phyloP scores from a whole-genome alignment of 306 rosid species.

The Ceratonia siliqua region DNA sequence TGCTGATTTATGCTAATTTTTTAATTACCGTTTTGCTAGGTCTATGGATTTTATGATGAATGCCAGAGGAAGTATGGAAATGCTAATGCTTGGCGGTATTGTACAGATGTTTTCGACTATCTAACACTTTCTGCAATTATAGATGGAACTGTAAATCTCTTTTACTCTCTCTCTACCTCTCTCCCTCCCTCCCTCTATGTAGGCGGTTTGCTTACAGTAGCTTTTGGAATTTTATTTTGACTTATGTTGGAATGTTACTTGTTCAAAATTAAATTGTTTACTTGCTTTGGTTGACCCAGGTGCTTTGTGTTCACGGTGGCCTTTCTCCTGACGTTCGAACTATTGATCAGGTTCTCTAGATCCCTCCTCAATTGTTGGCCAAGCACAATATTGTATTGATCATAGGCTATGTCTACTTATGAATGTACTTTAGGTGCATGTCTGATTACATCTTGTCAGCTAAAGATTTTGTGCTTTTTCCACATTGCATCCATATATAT shows the following conservation, averaged over 20 bases:
- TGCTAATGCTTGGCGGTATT: slow-evolving; percentile 98
- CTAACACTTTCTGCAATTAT: slow-evolving; percentile 96
- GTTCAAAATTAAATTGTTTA: slow-evolving; percentile 5
- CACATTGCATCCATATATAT: not conserved
- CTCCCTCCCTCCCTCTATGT: slow-evolving; percentile 7
- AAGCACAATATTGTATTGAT: slow-evolving; percentile 4
- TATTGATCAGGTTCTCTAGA: slow-evolving; percentile 76
- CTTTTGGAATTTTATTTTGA: not conserved
- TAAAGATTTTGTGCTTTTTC: not conserved
- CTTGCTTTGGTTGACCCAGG: slow-evolving; percentile 55
- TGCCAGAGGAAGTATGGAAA: slow-evolving; percentile 99
- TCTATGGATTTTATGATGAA: slow-evolving; percentile 95
- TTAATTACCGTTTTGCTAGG: slow-evolving; percentile 46
- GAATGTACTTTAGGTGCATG: slow-evolving; percentile 4
- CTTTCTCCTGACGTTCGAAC: slow-evolving; percentile 97
- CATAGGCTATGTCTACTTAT: not conserved
- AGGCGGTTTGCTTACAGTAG: not conserved
- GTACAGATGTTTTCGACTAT: slow-evolving; percentile 98
- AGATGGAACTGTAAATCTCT: slow-evolving; percentile 85
- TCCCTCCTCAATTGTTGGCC: slow-evolving; percentile 23
- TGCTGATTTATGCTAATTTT: slow-evolving; percentile 16
- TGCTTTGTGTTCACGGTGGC: slow-evolving; percentile 62
- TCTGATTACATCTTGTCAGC: not conserved
- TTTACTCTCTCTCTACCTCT: slow-evolving; percentile 23
- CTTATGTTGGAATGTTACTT: slow-evolving; percentile 16